Base-by-base conservation (phyloP, 2,329 filamentous ascomycete genomes). In the Aplosporella prunicola region DNA sequence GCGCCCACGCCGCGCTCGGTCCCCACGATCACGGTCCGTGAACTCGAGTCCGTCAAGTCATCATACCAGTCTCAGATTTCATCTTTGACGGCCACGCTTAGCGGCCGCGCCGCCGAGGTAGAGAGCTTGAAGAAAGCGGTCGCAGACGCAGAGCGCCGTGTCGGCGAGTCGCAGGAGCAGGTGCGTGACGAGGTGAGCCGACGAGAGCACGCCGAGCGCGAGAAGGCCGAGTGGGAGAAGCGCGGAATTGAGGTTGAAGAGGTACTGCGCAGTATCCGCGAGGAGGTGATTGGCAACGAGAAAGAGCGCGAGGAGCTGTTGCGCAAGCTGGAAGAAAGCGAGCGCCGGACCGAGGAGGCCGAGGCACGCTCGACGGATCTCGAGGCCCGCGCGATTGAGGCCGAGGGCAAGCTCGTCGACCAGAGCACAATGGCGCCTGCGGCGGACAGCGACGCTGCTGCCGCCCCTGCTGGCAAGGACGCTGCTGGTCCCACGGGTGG, bases 21-120 rank as follows among this genome's bases (percentile, higher is more conserved):
- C 24, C 91, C 91, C 0, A 85, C 81, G 7, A 82, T 96, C 48
- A 94, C 88, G 2, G 84, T 91, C 2, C 78, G 91, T 22, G 91
- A 98, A 62, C 69, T 96, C 2, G 91, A 98, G 56, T 84, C 82
- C 10, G 70, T 96, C 43, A 96, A 96, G 58, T 95, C 88, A 0
- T 75, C 74, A 16, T 93, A 93, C 51, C 71, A 93, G 35, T 93
- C 88, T 0, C 85, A 96, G 56, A 93, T 98, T 42, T 93, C 86
- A 44, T 86, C 83, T n/a, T 74, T 98, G 13, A 91, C 85, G 53
- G 91, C 91, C 3, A 89, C 85, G 8, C 69, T 98, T 8, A 88
- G 80, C 50, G 91, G 91, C 32, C 93, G 91, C 52, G 89, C 96
- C 56, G 89, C 89, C 5, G 88, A 96, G 58, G 85, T 91, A 23